Evolutionary conservation across 148 eudicot species (phyloP).

Genomic region (Cornus kousa): DNA sequence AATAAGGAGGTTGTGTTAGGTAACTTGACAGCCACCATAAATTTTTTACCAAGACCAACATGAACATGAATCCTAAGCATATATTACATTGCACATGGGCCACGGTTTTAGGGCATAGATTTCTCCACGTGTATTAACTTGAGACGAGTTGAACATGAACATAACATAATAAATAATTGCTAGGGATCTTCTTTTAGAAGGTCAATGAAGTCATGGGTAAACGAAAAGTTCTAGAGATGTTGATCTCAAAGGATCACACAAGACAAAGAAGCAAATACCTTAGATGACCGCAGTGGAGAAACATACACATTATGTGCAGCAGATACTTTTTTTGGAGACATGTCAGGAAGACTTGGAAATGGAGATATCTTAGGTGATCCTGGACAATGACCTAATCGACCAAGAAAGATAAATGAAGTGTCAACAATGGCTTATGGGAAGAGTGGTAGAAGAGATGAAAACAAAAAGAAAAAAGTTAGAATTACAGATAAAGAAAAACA

Average conservation of each 20-base stretch:
- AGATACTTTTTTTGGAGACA: slow-evolving; percentile 97
- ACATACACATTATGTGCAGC: slow-evolving; percentile 84
- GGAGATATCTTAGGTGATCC: slow-evolving; percentile 76
- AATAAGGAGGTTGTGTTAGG: no score
- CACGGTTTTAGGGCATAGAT: neutral
- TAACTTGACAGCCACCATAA: no score
- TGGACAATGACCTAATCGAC: slow-evolving; percentile 62
- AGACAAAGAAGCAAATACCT: slow-evolving; percentile 45
- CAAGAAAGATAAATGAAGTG: slow-evolving; percentile 4
- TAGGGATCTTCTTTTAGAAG: neutral
- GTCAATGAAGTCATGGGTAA: neutral
- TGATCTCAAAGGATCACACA: neutral
- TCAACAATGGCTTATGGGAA: neutral
- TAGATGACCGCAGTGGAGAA: slow-evolving; percentile 89
- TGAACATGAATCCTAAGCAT: no score
- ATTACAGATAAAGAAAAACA: neutral
- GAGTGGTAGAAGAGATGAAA: neutral
- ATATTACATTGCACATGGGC: neutral
- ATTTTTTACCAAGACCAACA: no score
- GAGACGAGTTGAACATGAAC: neutral
- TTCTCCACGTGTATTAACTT: neutral
- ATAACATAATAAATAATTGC: neutral
- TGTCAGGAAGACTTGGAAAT: slow-evolving; percentile 93
- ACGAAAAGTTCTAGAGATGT: neutral
- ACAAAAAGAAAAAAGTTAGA: neutral